phyloP scores from a whole-genome alignment of 2,329 filamentous ascomycete species.

The Ilyonectria robusta region DNA sequence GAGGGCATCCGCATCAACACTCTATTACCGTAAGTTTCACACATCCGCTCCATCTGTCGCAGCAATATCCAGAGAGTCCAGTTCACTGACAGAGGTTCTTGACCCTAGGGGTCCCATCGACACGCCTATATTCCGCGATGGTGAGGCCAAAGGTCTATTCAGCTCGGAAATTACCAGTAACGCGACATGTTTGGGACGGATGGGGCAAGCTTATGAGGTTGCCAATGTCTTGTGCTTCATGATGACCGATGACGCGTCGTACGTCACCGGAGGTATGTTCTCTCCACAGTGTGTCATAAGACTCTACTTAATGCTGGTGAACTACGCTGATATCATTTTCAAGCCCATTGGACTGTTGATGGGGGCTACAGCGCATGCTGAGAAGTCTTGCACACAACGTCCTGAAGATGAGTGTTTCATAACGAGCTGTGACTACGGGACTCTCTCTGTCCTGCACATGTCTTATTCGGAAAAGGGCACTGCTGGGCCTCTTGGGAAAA shows the following conservation, averaged over 20 bases:
- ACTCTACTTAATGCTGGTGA: neutral
- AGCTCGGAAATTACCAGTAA: neutral
- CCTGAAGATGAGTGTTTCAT: too few species aligned
- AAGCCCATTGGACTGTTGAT: slow-evolving; percentile 5
- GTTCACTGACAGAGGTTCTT: neutral
- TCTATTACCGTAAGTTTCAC: neutral
- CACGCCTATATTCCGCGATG: slow-evolving; percentile 4
- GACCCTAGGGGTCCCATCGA: slow-evolving; percentile 2
- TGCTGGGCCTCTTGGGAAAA: too few species aligned
- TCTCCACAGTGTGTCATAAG: neutral
- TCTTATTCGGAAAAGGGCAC: too few species aligned
- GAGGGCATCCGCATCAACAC: slow-evolving; percentile 9
- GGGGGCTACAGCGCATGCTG: neutral
- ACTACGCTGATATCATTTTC: neutral
- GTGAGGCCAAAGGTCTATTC: slow-evolving; percentile 8
- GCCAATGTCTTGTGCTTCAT: slow-evolving; percentile 11
- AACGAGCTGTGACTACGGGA: too few species aligned
- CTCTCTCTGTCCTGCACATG: too few species aligned
- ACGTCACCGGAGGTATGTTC: slow-evolving; percentile 13
- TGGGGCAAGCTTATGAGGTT: slow-evolving; percentile 2
- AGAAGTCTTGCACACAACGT: too few species aligned
- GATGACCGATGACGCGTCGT: slow-evolving; percentile 4
- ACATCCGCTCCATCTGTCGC: neutral
- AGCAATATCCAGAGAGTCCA: neutral
- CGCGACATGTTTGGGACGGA: slow-evolving; percentile 2